Base-by-base conservation (phyloP, 305 asterid species). In the Andrographis paniculata region DNA sequence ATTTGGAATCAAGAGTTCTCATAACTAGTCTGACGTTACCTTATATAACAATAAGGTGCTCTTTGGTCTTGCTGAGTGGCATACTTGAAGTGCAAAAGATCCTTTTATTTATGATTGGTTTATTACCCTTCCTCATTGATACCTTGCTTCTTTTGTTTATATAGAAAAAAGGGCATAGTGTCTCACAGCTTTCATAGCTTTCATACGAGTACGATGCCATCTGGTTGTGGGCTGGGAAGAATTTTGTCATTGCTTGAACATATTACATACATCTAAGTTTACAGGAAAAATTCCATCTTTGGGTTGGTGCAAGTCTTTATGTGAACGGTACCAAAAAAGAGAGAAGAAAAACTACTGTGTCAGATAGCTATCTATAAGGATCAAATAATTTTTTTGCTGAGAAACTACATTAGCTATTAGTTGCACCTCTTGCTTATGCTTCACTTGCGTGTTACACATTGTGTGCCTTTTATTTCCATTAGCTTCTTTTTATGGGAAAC, bases 211-310 rank as follows among this genome's bases (percentile, higher is more conserved):
- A 24, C 4, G 30, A 3, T 8, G 8, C 41, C 20, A 41, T 13
- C 17, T 27, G n/a, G 8, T 13, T 53, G 30, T 14, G 17, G 12
- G 30, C n/a, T 6, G 9, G 45, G 42, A 42, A 20, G 33, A 18
- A 28, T 27, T 30, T 27, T 53, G n/a, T 31, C 48, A 30, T 42
- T 38, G 27, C 42, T 14, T 24, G 48, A 17, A 24, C 35, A 18
- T 21, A n/a, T n/a, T n/a, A n/a, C n/a, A n/a, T n/a, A n/a, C n/a
- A 18, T 39, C 30, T 45, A 16, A 17, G 12, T 52, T 16, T 52
- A 23, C 20, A 1, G 38, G 45, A 11, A 14, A 1, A 23, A 7
- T 35, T 15, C 9, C 30, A 53, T 23, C 4, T 3, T 41, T 54
- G 15, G 18, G 20, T 6, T 13, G 44, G 10, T 20, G n/a, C 21